Conservation (phyloP, 192 early-diverging fungal species). For the Umbelopsis isabellina region DNA sequence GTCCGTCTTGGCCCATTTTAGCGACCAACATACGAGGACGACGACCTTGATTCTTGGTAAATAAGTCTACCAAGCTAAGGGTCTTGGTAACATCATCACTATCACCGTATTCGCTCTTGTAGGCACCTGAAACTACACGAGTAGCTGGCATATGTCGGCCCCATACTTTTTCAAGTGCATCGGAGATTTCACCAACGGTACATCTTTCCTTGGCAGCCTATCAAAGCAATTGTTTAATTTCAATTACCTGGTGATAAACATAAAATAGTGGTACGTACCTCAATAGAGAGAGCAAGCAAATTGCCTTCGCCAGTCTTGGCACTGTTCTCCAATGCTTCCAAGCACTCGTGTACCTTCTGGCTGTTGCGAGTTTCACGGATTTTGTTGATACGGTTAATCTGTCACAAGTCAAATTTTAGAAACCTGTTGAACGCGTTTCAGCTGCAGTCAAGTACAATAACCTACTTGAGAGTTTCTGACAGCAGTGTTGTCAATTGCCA, state of each 20-base stretch:
- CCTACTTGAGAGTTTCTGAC: conserved; percentile 61
- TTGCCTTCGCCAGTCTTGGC: conserved; percentile 71
- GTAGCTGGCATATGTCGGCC: conserved; percentile 82
- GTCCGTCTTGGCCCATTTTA: conserved; percentile 94
- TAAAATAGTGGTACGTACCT: conserved; percentile 39
- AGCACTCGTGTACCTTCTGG: conserved; percentile 48
- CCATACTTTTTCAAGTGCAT: conserved; percentile 79
- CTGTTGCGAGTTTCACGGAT: conserved; percentile 60
- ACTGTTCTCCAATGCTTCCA: conserved; percentile 72
- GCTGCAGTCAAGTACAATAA: too few relatives aligned
- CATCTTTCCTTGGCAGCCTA: conserved; percentile 76
- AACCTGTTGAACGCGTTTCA: not conserved
- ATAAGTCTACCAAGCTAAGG: conserved; percentile 64
- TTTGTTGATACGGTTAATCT: conserved; percentile 67
- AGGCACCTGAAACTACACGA: conserved; percentile 84
- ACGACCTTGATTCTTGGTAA: conserved; percentile 73
- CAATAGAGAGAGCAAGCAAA: conserved; percentile 72
- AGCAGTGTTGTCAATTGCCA: conserved; percentile 80
- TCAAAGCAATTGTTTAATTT: not conserved
- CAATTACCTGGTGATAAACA: not conserved
- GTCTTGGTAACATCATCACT: conserved; percentile 67
- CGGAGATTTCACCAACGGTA: conserved; percentile 87
- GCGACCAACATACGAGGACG: conserved; percentile 89
- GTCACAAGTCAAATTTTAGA: not conserved
- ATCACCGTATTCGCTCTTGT: conserved; percentile 79